Conservation (phyloP, 1,139 yeast genomes). For the Arxiozyma heterogenica region DNA sequence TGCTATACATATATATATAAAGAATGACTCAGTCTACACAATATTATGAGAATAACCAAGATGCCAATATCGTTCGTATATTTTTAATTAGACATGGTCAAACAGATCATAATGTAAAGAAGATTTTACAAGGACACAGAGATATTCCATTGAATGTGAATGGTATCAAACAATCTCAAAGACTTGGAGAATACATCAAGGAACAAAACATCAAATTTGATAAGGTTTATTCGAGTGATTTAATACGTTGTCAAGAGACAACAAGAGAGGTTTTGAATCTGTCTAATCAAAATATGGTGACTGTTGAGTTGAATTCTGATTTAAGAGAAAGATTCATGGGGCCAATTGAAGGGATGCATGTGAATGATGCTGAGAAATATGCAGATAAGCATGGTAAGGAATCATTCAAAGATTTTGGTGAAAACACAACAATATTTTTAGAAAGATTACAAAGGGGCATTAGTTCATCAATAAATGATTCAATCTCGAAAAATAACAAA, state of each 20-base stretch:
- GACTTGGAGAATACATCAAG: conserved; percentile 36
- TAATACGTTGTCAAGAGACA: conserved; percentile 52
- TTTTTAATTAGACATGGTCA: conserved; percentile 74
- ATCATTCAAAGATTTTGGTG: conserved; percentile 46
- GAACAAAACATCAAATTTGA: conserved; percentile 34
- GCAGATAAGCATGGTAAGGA: conserved; percentile 42
- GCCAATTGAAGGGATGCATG: conserved; percentile 61
- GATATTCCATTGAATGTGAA: conserved; percentile 49
- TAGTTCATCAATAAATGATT: conserved; percentile 36
- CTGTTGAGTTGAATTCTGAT: conserved; percentile 21
- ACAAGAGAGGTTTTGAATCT: conserved; percentile 33
- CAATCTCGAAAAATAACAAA: conserved; percentile 29
- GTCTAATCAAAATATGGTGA: conserved; percentile 22
- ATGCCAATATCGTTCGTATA: conserved; percentile 39
- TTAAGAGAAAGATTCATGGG: conserved; percentile 82
- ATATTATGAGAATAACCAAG: conserved; percentile 21
- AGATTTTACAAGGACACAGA: conserved; percentile 66
- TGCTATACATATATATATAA: no score
- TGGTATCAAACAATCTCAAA: conserved; percentile 49
- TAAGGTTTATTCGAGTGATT: conserved; percentile 49
- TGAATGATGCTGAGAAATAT: conserved; percentile 52
- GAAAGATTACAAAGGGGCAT: conserved; percentile 45
- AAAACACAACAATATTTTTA: conserved; percentile 39
- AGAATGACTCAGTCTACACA: background rate
- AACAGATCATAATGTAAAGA: conserved; percentile 57